These are phyloP conservation scores for Lachancea mirantina DNA, from an alignment of 805 yeast genomes.

Conservation along the genomic window DNA sequence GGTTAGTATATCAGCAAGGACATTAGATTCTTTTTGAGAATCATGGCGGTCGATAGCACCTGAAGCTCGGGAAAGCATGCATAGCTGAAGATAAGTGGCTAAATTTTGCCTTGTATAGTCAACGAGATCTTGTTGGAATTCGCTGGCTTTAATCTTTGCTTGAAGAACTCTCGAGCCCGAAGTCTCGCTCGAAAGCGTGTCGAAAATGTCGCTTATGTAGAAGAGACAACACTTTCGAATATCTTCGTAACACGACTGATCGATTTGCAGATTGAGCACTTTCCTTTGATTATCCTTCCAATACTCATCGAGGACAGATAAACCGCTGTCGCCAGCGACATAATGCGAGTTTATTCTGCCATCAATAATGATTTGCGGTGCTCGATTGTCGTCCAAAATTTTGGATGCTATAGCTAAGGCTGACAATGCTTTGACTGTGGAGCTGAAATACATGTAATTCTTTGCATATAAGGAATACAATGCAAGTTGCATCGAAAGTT, in stretches of 20 bases:
- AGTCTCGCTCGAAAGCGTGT: constrained; percentile 7
- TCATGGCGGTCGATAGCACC: too few relatives aligned
- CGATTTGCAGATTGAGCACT: constrained; percentile 4
- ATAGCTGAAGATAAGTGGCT: too few relatives aligned
- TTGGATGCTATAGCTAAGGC: constrained; percentile 47
- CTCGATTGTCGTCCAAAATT: constrained; percentile 31
- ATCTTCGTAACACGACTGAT: constrained; percentile 10
- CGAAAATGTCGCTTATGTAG: constrained; percentile 17
- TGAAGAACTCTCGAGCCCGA: constrained; percentile 10
- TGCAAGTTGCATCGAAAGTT: constrained; percentile 43
- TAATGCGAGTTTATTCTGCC: constrained; percentile 1
- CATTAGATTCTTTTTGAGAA: too few relatives aligned
- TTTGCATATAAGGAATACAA: constrained; percentile 48
- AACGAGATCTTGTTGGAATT: too few relatives aligned
- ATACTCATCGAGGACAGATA: not conserved
- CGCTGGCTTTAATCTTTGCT: too few relatives aligned
- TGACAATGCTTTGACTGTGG: constrained; percentile 42
- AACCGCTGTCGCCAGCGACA: not conserved
- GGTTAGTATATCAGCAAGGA: too few relatives aligned
- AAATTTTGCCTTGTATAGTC: too few relatives aligned
- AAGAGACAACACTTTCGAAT: constrained; percentile 19
- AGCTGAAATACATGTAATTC: constrained; percentile 38
- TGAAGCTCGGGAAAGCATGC: too few relatives aligned
- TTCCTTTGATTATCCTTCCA: not conserved
- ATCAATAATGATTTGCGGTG: too few relatives aligned